Evolutionary conservation across 2,329 filamentous ascomycete genomes (phyloP).

Genomic region (Botrytis squamosa): DNA sequence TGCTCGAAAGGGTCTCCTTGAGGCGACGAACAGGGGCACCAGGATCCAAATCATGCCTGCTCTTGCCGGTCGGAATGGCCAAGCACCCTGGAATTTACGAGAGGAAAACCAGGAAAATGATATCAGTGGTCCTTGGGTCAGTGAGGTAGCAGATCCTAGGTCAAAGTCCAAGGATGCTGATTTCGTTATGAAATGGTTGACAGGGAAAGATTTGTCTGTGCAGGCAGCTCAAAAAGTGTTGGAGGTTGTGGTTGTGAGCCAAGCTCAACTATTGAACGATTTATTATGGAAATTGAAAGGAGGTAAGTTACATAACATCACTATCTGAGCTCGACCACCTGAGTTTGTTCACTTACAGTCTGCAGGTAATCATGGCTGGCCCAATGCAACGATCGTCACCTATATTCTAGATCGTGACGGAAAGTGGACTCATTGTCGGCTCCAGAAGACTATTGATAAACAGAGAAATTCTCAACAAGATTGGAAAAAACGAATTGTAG

Average conservation of each 20-base stretch:
- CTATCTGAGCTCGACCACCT: not conserved
- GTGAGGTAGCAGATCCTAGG: not conserved
- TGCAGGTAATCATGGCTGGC: not conserved
- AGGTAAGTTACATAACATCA: not conserved
- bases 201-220: not conserved
- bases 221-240: conserved; percentile 6
- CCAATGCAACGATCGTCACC: not conserved
- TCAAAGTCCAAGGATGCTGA: not conserved
- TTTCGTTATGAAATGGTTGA: conserved; percentile 9
- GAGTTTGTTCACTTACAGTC: not conserved
- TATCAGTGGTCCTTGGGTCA: not conserved
- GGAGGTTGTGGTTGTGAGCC: conserved; percentile 5
- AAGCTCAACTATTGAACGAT: not conserved
- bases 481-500: not conserved
- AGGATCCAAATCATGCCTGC: not conserved
- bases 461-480: not conserved
- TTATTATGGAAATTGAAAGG: not conserved
- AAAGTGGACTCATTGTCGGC: not conserved
- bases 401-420: not conserved
- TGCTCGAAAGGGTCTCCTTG: conserved; percentile 6
- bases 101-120: not conserved
- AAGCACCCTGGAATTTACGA: not conserved
- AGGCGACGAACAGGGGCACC: not conserved
- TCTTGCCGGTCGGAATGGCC: not conserved
- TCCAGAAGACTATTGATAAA: not conserved